Conservation (phyloP, 2,329 filamentous ascomycete genomes). For the Arthrobotrys entomopaga region DNA sequence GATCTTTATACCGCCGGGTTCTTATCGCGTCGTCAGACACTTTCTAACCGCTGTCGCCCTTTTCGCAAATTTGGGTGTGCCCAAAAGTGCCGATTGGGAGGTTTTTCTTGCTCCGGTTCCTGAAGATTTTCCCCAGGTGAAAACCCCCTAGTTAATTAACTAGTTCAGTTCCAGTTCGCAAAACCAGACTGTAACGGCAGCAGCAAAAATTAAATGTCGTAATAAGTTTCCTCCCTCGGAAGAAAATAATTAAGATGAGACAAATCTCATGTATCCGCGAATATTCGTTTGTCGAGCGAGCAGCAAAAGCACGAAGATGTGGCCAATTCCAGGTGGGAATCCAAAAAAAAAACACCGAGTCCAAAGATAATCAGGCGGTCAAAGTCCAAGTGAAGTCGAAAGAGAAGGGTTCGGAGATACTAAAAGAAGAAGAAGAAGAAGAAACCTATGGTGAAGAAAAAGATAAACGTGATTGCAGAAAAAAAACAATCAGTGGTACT, state of each 20-base stretch:
- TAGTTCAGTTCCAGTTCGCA: not conserved
- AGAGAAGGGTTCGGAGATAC: constrained; percentile 1
- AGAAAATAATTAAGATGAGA: constrained; percentile 6
- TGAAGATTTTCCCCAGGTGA: not conserved
- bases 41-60: not conserved
- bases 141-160: not conserved
- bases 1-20: constrained; percentile 4
- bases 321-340: not conserved
- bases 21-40: constrained; percentile 14
- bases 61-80: constrained; percentile 11
- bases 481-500: not conserved
- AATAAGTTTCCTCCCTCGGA: constrained; percentile 5
- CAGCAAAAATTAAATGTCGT: constrained; percentile 10
- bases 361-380: not conserved
- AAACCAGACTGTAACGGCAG: constrained; percentile 5
- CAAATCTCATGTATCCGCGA: not conserved
- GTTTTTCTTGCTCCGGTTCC: not conserved
- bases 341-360: not conserved
- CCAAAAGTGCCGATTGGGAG: not conserved
- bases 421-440: not conserved
- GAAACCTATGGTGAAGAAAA: constrained; percentile 4
- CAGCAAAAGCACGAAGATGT: not conserved
- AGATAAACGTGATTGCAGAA: constrained; percentile 1
- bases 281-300: not conserved
- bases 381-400: not conserved